Base-by-base conservation (phyloP, 108 stramenopile species). In the Fragilariopsis cylindrus region DNA sequence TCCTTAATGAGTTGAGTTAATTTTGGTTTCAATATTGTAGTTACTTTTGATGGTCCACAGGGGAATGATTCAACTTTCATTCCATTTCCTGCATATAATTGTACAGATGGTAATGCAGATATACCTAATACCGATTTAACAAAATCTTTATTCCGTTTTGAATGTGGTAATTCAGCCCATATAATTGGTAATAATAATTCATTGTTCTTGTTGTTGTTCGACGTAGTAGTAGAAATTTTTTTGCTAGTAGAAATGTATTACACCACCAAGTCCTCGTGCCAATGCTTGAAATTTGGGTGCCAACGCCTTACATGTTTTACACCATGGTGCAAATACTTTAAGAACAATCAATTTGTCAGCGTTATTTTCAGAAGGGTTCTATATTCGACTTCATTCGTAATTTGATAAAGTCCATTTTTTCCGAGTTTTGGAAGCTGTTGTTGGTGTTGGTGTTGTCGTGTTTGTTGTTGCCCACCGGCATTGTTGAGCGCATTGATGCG, bases 321-420 rank as follows among this genome's bases (percentile, higher is more conserved):
- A 92, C 75, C 81, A 92, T 11, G 87, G 76, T 5, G 88, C 86
- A 72, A 80, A 89, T 63, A 89, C 88, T 76, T 92, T 92, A 65
- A 89, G 46, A 2, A 92, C 85, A 67, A 91, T 75, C 1, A 91
- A 44, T 69, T 91, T 88, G 60, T 88, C 80, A 2, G 85, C 81
- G 57, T 84, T 72, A 21, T 78, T 74, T 18, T 84, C 66, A 89
- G 62, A 65, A 86, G 79, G 50, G 9, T 13, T 13, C 50, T 52
- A 13, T 52, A 52, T 52, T 52, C 50, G 9, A 0, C 50, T 52
- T 52, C 50, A 13, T 9, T 52, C 12, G 50, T 52, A 13, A 52
- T 3, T 1, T 52, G 50, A 52, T 52, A 52, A 9, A 52, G 50
- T 9, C 50, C 50, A 3, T 52, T 13, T 52, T 13, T 2, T 52